A percentile compares a stretch with the other conserved stretches of the same genome.
These are phyloP conservation scores for Paracoccidioides lutzii DNA, from an alignment of 2,329 filamentous ascomycete genomes.

Conservation along the genomic window DNA sequence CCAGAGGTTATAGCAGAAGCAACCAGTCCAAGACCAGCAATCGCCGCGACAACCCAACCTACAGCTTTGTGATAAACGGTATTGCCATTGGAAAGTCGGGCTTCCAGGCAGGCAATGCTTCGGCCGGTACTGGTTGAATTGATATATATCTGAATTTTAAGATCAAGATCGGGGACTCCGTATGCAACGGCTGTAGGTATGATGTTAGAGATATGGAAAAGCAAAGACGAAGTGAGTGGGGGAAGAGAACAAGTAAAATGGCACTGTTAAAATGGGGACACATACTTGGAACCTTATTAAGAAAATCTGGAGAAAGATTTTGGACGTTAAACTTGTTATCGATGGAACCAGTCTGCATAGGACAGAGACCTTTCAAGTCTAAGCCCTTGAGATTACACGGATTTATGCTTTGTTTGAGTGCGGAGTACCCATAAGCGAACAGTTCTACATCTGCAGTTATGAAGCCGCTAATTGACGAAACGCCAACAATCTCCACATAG, in stretches of 20 bases:
- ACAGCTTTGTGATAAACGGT: slow-evolving; percentile 81
- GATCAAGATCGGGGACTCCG: slow-evolving; percentile 80
- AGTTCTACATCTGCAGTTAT: slow-evolving; percentile 65
- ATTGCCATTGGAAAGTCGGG: slow-evolving; percentile 77
- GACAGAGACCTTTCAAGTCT: slow-evolving; percentile 63
- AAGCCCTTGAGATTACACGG: slow-evolving; percentile 52
- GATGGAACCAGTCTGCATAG: slow-evolving; percentile 77
- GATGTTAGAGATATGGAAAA: background rate
- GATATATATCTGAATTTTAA: slow-evolving; percentile 68
- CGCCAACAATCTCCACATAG: slow-evolving; percentile 61
- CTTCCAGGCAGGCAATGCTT: slow-evolving; percentile 75
- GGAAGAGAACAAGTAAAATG: background rate
- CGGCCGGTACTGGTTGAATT: slow-evolving; percentile 52
- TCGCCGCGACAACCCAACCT: slow-evolving; percentile 78
- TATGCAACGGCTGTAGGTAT: slow-evolving; percentile 56
- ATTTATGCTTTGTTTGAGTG: slow-evolving; percentile 54
- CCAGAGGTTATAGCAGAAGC: slow-evolving; percentile 83
- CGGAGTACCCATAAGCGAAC: slow-evolving; percentile 68
- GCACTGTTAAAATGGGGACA: slow-evolving; percentile 12
- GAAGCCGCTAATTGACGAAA: slow-evolving; percentile 71
- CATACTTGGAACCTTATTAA: slow-evolving; percentile 54
- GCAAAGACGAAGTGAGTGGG: background rate
- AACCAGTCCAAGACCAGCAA: slow-evolving; percentile 69
- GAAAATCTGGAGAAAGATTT: slow-evolving; percentile 41
- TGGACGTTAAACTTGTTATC: slow-evolving; percentile 57